These are phyloP conservation scores for Thelephora aurantiotincta DNA, from an alignment of 768 basidiomycete genomes.

Conservation along the genomic window DNA sequence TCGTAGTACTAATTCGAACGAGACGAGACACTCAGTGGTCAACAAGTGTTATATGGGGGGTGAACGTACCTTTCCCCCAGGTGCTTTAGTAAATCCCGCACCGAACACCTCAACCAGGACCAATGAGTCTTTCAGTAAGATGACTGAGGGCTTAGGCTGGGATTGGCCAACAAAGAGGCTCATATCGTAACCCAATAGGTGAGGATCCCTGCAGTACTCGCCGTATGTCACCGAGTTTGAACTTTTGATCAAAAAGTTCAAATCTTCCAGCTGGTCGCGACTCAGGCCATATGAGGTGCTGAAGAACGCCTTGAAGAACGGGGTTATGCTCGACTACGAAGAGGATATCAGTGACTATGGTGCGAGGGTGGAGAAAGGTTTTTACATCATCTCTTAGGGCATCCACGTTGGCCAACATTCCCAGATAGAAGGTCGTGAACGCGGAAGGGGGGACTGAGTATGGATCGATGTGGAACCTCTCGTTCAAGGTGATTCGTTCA, in stretches of 20 bases:
- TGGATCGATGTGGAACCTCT: background rate
- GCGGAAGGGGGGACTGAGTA: constrained; percentile 49
- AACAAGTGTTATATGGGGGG: background rate
- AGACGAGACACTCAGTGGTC: background rate
- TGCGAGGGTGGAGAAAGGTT: background rate
- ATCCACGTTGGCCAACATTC: constrained; percentile 39
- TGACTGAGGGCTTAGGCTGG: constrained; percentile 28
- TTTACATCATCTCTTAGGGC: constrained; percentile 27
- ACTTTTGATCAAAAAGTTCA: constrained; percentile 52
- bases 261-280: constrained; percentile 51
- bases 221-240: constrained; percentile 24
- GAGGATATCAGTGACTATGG: background rate
- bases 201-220: constrained; percentile 10
- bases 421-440: constrained; percentile 74
- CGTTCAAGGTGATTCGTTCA: constrained; percentile 2
- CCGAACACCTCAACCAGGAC: constrained; percentile 64
- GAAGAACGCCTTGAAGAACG: constrained; percentile 64
- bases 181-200: constrained; percentile 39
- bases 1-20: constrained; percentile 49
- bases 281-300: constrained; percentile 62
- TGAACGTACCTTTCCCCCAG: constrained; percentile 31
- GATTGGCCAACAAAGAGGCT: constrained; percentile 30
- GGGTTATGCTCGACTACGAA: constrained; percentile 26
- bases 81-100: constrained; percentile 71
- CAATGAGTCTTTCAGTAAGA: constrained; percentile 37